Conservation (phyloP, 768 basidiomycete genomes). For the Tricholoma bakamatsutake region DNA sequence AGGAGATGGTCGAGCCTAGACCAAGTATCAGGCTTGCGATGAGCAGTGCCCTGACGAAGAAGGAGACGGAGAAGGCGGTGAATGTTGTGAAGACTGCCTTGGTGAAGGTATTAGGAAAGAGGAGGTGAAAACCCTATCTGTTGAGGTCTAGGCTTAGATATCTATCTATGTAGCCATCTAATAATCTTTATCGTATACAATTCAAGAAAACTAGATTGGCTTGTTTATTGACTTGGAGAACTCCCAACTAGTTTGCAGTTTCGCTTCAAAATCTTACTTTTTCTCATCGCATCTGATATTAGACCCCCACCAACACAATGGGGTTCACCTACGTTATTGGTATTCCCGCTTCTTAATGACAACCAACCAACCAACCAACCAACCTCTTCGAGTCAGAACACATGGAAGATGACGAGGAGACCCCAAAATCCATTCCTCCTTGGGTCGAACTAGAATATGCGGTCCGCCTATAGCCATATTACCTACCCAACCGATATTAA, state of each 20-base stretch:
- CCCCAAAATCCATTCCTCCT: slow-evolving; percentile 62
- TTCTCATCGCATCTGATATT: not conserved
- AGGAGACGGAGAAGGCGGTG: slow-evolving; percentile 89
- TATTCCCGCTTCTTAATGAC: slow-evolving; percentile 15
- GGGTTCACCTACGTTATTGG: slow-evolving; percentile 54
- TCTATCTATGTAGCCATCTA: not conserved
- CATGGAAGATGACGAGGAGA: slow-evolving; percentile 91
- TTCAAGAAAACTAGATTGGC: too few relatives aligned
- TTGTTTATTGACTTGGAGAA: too few relatives aligned
- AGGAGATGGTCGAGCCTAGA: slow-evolving; percentile 76
- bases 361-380: slow-evolving; percentile 7
- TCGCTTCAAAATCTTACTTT: too few relatives aligned
- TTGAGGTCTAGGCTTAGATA: not conserved
- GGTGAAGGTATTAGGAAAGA: slow-evolving; percentile 64
- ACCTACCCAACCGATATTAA: slow-evolving; percentile 3
- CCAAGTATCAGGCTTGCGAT: slow-evolving; percentile 86
- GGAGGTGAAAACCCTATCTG: slow-evolving; percentile 26
- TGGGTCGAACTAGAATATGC: slow-evolving; percentile 95
- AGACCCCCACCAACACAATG: slow-evolving; percentile 22
- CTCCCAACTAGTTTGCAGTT: too few relatives aligned
- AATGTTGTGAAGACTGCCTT: slow-evolving; percentile 67
- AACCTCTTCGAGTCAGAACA: slow-evolving; percentile 52
- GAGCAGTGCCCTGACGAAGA: slow-evolving; percentile 72
- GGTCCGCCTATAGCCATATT: slow-evolving; percentile 34
- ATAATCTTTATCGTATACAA: too few relatives aligned